Conservation (phyloP, 352 stramenopile genomes). For the Pseudoperonospora humuli region DNA sequence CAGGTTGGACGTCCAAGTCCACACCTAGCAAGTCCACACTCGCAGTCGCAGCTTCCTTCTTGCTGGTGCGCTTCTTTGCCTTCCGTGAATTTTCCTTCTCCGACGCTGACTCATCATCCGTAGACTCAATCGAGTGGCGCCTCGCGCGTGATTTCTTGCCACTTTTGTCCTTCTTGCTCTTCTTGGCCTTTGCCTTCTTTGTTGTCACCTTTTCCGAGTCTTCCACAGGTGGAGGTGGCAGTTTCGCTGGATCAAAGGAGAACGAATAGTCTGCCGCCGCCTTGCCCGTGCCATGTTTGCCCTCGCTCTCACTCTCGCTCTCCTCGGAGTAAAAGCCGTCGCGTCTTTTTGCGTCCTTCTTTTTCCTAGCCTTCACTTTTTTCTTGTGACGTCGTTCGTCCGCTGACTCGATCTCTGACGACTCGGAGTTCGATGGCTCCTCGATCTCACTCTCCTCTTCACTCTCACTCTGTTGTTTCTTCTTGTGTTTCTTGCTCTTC, state of each 20-base stretch:
- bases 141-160: constrained; percentile 26
- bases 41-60: constrained; percentile 12
- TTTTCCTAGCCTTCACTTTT: constrained; percentile 29
- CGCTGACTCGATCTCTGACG: constrained; percentile 25
- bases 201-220: constrained; percentile 13
- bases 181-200: constrained; percentile 16
- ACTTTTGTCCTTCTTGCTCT: constrained; percentile 23
- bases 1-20: constrained; percentile 26
- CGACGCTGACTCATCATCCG: constrained; percentile 24
- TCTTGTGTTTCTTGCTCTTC: constrained; percentile 25
- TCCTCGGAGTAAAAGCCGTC: constrained; percentile 31
- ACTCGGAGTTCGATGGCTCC: constrained; percentile 16
- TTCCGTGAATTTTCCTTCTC: constrained; percentile 38
- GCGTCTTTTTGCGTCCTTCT: constrained; percentile 31
- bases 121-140: constrained; percentile 34
- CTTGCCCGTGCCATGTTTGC: constrained; percentile 23
- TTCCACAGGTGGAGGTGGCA: constrained; percentile 25
- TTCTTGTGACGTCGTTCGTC: constrained; percentile 14
- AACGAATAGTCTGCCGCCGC: constrained; percentile 29
- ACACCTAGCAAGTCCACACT: constrained; percentile 48
- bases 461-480: constrained; percentile 18
- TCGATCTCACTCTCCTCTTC: constrained; percentile 18
- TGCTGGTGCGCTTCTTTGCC: constrained; percentile 21
- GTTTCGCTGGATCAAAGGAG: constrained; percentile 45
- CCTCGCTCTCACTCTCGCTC: constrained; percentile 25